Evolutionary conservation across 306 rosid genomes (phyloP), one percentile per base, ranked within the genome.

Genomic region (Trichosanthes truncata): DNA sequence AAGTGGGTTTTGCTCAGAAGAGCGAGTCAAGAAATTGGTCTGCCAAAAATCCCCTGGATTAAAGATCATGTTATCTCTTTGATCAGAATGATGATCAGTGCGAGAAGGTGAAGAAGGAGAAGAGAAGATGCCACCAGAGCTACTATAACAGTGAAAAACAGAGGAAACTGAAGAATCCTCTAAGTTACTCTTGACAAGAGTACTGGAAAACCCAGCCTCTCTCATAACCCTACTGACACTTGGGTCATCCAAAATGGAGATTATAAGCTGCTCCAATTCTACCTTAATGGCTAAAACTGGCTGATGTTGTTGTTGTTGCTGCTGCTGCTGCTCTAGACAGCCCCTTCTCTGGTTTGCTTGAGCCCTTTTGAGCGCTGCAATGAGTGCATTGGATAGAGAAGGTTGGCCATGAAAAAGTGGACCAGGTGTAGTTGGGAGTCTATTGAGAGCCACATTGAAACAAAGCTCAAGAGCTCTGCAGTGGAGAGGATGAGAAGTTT

Each of bases 271-370:
- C 57, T 96, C 93, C 23, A 93, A 85, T 87, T 91, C 98, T 0
- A 96, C 96, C 49, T 91, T 93, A 18, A 90, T 77, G 33, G 92
- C 84, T 51, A 96, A 80, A 43, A 93, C 90, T 0, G 99, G 93
- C 15, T 93, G 98, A 17, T 88, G 96, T 21, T 92, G 94, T 45
- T 91, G 98, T 77, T 95, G 77, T 8, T 79, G 81, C 7, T 88
- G 95, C 3, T 92, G 96, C 35, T 92, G 94, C 53, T 91, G 97
- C 80, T 95, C 99, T 29, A 91, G 84, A 86, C 96, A 92, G n/a
- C 98, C 97, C 13, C 99, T 85, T 79, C 99, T 86, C 80, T 96
- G 99, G 82, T 96, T 97, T 8, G 98, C 99, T 36, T 96, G 99
- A 0, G 98, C 98, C 77, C 99, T 77, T 76, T 96, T 93, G 63